Conservation (phyloP, 2,329 filamentous ascomycete genomes). For the Zymoseptoria crescenta region DNA sequence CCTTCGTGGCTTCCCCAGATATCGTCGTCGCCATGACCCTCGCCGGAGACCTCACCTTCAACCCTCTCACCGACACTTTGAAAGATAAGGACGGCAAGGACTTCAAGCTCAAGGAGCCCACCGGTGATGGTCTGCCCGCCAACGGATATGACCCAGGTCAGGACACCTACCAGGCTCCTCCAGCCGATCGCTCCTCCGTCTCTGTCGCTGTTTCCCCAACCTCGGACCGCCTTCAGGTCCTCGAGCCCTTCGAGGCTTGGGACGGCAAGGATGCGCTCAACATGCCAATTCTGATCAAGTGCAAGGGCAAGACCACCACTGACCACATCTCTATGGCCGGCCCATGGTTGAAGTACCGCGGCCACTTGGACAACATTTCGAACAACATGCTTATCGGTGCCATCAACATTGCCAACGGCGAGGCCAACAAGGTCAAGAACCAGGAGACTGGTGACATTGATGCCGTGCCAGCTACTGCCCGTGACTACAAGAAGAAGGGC, state of each 20-base stretch:
- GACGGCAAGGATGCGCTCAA: slow-evolving; percentile 81
- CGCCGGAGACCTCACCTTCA: slow-evolving; percentile 82
- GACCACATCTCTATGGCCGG: slow-evolving; percentile 57
- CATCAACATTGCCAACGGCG: slow-evolving; percentile 88
- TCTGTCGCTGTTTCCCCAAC: slow-evolving; percentile 75
- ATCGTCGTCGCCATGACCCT: slow-evolving; percentile 80
- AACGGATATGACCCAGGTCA: slow-evolving; percentile 83
- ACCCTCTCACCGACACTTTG: slow-evolving; percentile 79
- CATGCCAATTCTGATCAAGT: slow-evolving; percentile 92
- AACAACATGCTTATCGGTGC: slow-evolving; percentile 99
- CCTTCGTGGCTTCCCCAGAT: slow-evolving; percentile 86
- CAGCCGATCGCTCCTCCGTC: slow-evolving; percentile 65
- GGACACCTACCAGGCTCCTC: slow-evolving; percentile 94
- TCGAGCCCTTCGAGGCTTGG: slow-evolving; percentile 80
- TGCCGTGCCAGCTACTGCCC: slow-evolving; percentile 85
- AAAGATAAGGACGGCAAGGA: slow-evolving; percentile 96
- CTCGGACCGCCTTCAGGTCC: slow-evolving; percentile 89
- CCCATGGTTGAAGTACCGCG: slow-evolving; percentile 97
- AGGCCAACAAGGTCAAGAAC: slow-evolving; percentile 98
- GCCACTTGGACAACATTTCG: slow-evolving; percentile 97
- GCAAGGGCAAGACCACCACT: slow-evolving; percentile 62
- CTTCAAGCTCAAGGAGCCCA: slow-evolving; percentile 76
- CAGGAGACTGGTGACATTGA: slow-evolving; percentile 72
- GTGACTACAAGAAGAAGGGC: slow-evolving; percentile 97
- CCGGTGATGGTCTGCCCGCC: slow-evolving; percentile 70